Base-by-base conservation (phyloP, 2,329 filamentous ascomycete genomes). In the Curvularia eragrostidis region DNA sequence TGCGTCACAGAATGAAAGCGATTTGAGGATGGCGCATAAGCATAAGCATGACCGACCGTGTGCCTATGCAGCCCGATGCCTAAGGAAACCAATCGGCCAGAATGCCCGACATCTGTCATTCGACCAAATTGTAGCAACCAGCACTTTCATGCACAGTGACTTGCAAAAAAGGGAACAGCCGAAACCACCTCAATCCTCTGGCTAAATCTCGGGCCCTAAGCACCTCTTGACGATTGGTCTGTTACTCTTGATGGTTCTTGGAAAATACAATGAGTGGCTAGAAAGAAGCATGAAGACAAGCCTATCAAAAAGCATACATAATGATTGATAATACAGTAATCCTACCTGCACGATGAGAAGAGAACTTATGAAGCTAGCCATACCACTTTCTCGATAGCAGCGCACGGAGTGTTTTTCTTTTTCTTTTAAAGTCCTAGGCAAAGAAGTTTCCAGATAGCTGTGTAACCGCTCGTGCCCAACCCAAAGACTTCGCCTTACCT, bases 21-120 rank as follows among this genome's bases (percentile, higher is more conserved):
- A 47, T 46, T 47, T 52, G 48, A 46, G 32, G n/a, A 46, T 52
- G 34, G 41, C 39, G 32, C 53, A 52, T 52, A 26, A 52, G 48
- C 53, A 56, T 38, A 28, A 23, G 36, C 38, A 43, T 43, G 43
- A 47, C 28, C 34, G 8, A 26, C 28, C 32, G 12, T 26, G 43
- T 36, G 23, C 21, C 41, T 49, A 21, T 46, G 48, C 53, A 56
- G 38, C 52, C 23, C 28, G 53, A 41, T 30, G 48, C n/a, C 36
- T 7, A 18, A 46, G 23, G 26, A 36, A 39, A 46, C 28, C 47
- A 39, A 49, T 49, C 47, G 47, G 47, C 9, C 32, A 19, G 24
- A 26, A 39, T 23, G 36, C 10, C 47, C 47, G 47, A 21, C 21
- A 49, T 26, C 8, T 26, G 8, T n/a, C 23, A 39, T 49, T 49